Conservation (phyloP, 1,284 basidiomycete species). For the Moniliella sp. region DNA sequence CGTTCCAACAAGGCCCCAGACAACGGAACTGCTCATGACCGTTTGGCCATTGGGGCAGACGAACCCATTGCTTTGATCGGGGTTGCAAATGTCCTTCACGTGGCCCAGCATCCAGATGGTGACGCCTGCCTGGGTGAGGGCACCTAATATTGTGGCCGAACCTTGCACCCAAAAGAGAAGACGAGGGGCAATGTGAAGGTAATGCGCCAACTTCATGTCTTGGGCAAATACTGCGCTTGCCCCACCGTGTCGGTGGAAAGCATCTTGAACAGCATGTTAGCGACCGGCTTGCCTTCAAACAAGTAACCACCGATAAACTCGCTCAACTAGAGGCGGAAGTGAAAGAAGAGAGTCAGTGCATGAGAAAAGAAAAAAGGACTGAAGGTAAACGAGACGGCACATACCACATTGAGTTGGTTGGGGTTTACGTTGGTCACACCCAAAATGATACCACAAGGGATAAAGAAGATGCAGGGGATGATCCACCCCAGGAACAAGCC, state of each 20-base stretch:
- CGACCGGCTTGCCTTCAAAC: conserved; percentile 53
- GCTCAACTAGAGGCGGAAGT: too few relatives aligned
- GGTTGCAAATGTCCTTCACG: conserved; percentile 49
- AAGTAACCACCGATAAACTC: conserved; percentile 58
- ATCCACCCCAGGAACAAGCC: conserved; percentile 43
- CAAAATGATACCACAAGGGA: conserved; percentile 57
- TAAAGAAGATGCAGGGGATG: conserved; percentile 42
- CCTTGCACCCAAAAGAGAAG: conserved; percentile 44
- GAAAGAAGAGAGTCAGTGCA: too few relatives aligned
- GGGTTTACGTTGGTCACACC: conserved; percentile 62
- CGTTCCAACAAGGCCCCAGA: conserved; percentile 37
- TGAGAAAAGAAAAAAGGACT: too few relatives aligned
- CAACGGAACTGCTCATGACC: conserved; percentile 18
- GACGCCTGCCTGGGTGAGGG: conserved; percentile 36
- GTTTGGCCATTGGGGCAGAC: conserved; percentile 12
- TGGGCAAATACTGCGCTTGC: conserved; percentile 46
- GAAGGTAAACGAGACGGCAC: too few relatives aligned
- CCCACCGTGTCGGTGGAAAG: conserved; percentile 45
- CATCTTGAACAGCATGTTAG: conserved; percentile 62
- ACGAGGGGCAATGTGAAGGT: conserved; percentile 43
- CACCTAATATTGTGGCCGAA: conserved; percentile 42
- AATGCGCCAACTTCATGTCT: conserved; percentile 44
- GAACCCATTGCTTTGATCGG: conserved; percentile 22
- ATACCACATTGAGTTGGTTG: conserved; percentile 1
- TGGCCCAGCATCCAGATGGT: conserved; percentile 52